A percentile compares a stretch with the other conserved stretches of the same genome.
Conservation (phyloP, 1,139 yeast species). For the Scheffersomyces illinoinensis region DNA sequence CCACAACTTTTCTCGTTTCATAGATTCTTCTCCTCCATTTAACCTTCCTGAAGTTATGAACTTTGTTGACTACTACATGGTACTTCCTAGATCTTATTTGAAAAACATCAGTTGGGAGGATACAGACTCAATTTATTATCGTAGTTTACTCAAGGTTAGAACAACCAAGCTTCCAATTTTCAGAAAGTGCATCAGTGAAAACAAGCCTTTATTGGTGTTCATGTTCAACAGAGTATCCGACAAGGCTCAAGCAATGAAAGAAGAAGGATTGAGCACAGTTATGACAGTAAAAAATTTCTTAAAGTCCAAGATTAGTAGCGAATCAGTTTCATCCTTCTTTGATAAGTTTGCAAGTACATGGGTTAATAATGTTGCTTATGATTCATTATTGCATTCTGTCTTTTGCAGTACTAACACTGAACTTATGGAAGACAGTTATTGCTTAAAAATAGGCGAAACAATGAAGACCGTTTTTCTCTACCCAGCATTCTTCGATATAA, state of each 20-base stretch:
- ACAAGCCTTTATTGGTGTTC: constrained; percentile 35
- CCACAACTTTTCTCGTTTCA: constrained; percentile 20
- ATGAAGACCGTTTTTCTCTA: constrained; percentile 25
- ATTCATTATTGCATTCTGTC: constrained; percentile 36
- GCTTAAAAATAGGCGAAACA: constrained; percentile 32
- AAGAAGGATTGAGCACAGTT: constrained; percentile 15
- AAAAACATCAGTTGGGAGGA: constrained; percentile 4
- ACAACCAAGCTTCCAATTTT: constrained; percentile 22
- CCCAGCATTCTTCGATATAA: constrained; percentile 27
- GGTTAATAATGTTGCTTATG: constrained; percentile 32
- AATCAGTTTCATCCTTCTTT: constrained; percentile 27
- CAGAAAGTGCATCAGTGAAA: constrained; percentile 18
- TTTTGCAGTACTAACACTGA: constrained; percentile 39
- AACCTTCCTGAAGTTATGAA: constrained; percentile 30
- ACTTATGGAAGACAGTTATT: constrained; percentile 28
- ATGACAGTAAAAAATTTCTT: constrained; percentile 25
- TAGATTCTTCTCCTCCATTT: constrained; percentile 35
- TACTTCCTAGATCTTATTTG: constrained; percentile 24
- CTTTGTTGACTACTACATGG: constrained; percentile 32
- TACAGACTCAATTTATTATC: constrained; percentile 15
- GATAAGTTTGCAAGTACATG: constrained; percentile 43
- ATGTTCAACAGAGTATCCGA: constrained; percentile 23
- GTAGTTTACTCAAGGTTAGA: constrained; percentile 19
- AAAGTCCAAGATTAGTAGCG: constrained; percentile 8
- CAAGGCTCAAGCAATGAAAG: constrained; percentile 1